These are phyloP conservation scores for Pyrrhoderma noxium DNA, from an alignment of 1,284 basidiomycete species.

Conservation along the genomic window DNA sequence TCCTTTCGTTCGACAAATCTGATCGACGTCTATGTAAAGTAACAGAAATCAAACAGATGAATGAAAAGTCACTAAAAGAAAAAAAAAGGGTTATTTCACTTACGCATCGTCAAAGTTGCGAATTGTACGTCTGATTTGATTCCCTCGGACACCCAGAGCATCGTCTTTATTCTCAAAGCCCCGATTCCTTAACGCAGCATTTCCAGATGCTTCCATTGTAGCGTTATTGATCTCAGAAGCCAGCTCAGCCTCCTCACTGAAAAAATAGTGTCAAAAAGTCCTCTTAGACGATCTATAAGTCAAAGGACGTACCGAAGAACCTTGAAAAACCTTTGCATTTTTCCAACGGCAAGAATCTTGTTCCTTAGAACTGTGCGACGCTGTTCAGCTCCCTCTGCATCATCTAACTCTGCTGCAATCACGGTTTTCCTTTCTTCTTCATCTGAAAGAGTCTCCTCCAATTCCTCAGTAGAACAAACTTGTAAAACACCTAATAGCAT, in stretches of 20 bases:
- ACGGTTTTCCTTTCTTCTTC: constrained; percentile 34
- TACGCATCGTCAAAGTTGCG: constrained; percentile 89
- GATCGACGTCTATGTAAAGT: constrained; percentile 65
- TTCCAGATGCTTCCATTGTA: constrained; percentile 13
- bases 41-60: constrained; percentile 3
- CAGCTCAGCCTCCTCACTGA: constrained; percentile 89
- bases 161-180: constrained; percentile 33
- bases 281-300: constrained; percentile 6
- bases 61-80: constrained; percentile 5
- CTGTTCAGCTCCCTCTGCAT: constrained; percentile 36
- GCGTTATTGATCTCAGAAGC: constrained; percentile 81
- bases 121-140: constrained; percentile 74
- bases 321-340: constrained; percentile 88
- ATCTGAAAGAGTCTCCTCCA: constrained; percentile 57
- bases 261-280: neutral
- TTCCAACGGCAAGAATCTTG: constrained; percentile 91
- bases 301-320: constrained; percentile 60
- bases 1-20: constrained; percentile 89
- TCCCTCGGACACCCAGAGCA: constrained; percentile 45
- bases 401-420: constrained; percentile 36
- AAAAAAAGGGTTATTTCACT: constrained; percentile 24
- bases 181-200: constrained; percentile 29
- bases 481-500: constrained; percentile 95
- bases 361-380: constrained; percentile 84
- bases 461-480: constrained; percentile 91